Evolutionary conservation across 345 rosid genomes (phyloP), one percentile per base, ranked within the genome.

Genomic region (Populus nigra): DNA sequence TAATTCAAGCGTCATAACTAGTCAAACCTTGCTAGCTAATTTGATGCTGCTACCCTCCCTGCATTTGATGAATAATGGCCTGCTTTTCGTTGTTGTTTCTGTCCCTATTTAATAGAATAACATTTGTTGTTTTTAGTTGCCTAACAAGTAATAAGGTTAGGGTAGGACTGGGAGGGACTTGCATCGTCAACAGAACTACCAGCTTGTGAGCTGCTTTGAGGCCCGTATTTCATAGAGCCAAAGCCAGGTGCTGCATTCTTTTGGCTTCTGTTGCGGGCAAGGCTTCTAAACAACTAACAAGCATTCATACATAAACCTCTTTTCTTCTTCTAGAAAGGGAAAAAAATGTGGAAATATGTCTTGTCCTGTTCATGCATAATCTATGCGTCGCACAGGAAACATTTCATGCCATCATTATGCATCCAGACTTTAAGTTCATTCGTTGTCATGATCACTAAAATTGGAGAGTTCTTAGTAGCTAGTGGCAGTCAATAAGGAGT

Each of bases 201-300:
- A 15, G 25, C 80, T 65, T 74, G 78, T 76, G 80, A 80, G 72
- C 66, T 71, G 11, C n/a, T 68, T 63, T 41, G 68, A 67, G 80
- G 77, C 38, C 50, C 38, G 43, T n/a, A 17, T 25, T 77, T 71
- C 13, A 27, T 45, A 49, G 68, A 68, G 84, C 73, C 82, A 69
- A 80, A 72, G 65, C 69, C 73, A 49, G 43, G 31, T 35, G 45
- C 36, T 35, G 45, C 36, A 12, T 35, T 27, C 33, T 29, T 18
- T 1, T 23, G 31, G 20, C 50, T 9, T 55, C 25, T 18, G 76
- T 61, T 75, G 13, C 29, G 35, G 39, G 27, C 43, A 31, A 17
- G 36, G 63, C 62, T 68, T 61, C 66, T 36, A 17, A 61, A 45
- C 6, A 59, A 23, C 27, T 6, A 59, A n/a, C 63, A n/a, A 7